A percentile compares a stretch with the other conserved stretches of the same genome.
Conservation (phyloP, 2,329 filamentous ascomycete species). For the Neopestalotiopsis rosae region DNA sequence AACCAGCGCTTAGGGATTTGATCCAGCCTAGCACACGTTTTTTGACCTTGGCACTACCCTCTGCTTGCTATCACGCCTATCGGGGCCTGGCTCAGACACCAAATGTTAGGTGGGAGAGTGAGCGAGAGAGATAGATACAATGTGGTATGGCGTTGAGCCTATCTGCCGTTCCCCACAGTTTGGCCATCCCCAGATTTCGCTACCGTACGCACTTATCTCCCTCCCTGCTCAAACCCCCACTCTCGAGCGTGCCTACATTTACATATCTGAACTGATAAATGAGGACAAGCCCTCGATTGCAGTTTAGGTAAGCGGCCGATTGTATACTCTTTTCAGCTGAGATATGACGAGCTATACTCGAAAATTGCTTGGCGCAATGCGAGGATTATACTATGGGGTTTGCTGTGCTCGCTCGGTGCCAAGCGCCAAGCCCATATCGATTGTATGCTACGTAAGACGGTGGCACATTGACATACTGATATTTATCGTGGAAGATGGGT, state of each 20-base stretch:
- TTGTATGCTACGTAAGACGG: too few relatives aligned
- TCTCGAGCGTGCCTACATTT: not conserved
- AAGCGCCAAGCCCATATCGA: too few relatives aligned
- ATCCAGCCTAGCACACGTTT: not conserved
- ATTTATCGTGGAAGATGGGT: too few relatives aligned
- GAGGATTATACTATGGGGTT: too few relatives aligned
- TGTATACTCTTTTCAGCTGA: too few relatives aligned
- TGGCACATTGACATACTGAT: too few relatives aligned
- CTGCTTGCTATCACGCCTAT: slow-evolving; percentile 11
- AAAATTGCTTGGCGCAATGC: too few relatives aligned
- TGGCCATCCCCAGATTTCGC: slow-evolving; percentile 1
- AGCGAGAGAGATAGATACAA: not conserved
- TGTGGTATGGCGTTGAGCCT: not conserved
- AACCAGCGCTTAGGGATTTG: not conserved
- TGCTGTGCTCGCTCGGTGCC: too few relatives aligned
- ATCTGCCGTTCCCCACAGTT: not conserved
- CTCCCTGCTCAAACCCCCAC: not conserved
- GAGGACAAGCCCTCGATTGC: not conserved
- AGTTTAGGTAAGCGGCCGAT: not conserved
- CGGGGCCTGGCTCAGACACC: not conserved
- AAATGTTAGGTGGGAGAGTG: not conserved
- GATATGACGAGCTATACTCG: too few relatives aligned
- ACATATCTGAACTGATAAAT: not conserved
- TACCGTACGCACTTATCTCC: not conserved
- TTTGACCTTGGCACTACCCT: not conserved